Evolutionary conservation across 495 filamentous ascomycete genomes (phyloP).

Genomic region (Penicillium waksmanii): DNA sequence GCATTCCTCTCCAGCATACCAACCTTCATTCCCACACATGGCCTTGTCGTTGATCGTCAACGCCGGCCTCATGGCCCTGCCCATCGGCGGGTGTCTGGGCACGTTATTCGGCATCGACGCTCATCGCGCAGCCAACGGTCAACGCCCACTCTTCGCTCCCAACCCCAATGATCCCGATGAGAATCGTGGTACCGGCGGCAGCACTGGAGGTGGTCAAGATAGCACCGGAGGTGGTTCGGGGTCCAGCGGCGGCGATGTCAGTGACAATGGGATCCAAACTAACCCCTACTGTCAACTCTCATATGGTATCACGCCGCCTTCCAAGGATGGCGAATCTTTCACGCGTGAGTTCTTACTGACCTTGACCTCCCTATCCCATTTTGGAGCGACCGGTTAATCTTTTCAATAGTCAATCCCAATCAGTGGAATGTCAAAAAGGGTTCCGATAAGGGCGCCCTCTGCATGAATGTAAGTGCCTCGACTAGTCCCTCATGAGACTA

Average conservation of each 20-base stretch:
- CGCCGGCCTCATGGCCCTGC: conserved; percentile 39
- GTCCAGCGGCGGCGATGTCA: conserved; percentile 15
- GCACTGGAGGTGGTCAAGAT: conserved; percentile 6
- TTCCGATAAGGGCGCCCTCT: conserved; percentile 18
- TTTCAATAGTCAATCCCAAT: conserved; percentile 36
- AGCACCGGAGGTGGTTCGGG: conserved; percentile 24
- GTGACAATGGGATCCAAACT: conserved; percentile 21
- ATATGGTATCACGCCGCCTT: conserved; percentile 29
- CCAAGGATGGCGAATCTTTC: conserved; percentile 25
- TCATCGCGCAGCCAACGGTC: conserved; percentile 35
- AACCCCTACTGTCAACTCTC: conserved; percentile 27
- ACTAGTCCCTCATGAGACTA: not conserved
- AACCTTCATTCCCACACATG: conserved; percentile 15
- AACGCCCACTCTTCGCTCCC: conserved; percentile 30
- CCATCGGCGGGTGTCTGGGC: conserved; percentile 42
- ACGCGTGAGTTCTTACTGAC: conserved; percentile 25
- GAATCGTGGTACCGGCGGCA: conserved; percentile 7
- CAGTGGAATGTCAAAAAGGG: conserved; percentile 32
- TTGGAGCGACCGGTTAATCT: conserved; percentile 10
- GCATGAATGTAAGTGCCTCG: conserved; percentile 33
- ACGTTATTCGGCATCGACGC: conserved; percentile 43
- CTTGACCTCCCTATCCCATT: not conserved
- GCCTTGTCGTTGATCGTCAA: conserved; percentile 41
- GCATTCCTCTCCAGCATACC: not conserved
- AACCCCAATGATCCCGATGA: conserved; percentile 9